These are phyloP conservation scores for Phoenix dactylifera DNA, from an alignment of 176 grass and related monocot species.

Conservation along the genomic window DNA sequence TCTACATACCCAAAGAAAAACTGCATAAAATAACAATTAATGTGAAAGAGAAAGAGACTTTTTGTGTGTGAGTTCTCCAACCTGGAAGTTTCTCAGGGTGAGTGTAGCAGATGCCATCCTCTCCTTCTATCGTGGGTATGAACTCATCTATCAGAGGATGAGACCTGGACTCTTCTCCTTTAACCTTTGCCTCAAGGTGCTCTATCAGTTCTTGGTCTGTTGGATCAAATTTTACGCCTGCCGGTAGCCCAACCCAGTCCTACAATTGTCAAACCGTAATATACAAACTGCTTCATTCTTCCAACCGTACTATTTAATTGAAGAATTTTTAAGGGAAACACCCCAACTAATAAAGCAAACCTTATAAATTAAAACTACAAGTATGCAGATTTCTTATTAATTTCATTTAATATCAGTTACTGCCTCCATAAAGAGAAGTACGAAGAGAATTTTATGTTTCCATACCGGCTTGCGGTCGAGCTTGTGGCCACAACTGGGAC, in stretches of 20 bases:
- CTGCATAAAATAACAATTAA: conserved; percentile 31
- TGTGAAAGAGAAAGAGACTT: conserved; percentile 27
- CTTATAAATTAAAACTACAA: too few relatives aligned
- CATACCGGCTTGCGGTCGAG: conserved; percentile 82
- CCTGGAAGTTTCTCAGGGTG: conserved; percentile 99
- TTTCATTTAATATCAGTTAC: too few relatives aligned
- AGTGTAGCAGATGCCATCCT: conserved; percentile 98
- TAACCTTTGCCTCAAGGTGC: conserved; percentile 86
- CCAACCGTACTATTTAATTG: too few relatives aligned
- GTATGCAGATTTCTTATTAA: too few relatives aligned
- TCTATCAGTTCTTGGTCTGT: conserved; percentile 94
- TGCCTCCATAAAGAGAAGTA: too few relatives aligned
- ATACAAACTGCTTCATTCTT: background rate
- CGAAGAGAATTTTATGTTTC: background rate
- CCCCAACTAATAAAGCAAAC: too few relatives aligned
- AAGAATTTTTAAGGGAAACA: too few relatives aligned
- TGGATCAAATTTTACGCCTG: conserved; percentile 97
- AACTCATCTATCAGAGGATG: conserved; percentile 96
- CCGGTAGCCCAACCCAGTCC: conserved; percentile 87
- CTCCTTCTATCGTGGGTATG: conserved; percentile 92
- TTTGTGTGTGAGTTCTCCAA: conserved; percentile 27
- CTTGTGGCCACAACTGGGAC: conserved; percentile 77
- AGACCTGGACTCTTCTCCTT: conserved; percentile 59
- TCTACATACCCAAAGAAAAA: conserved; percentile 30
- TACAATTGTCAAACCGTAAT: conserved; percentile 7